Evolutionary conservation across 345 rosid genomes (phyloP).

Genomic region (Eucalyptus erythrocorys): DNA sequence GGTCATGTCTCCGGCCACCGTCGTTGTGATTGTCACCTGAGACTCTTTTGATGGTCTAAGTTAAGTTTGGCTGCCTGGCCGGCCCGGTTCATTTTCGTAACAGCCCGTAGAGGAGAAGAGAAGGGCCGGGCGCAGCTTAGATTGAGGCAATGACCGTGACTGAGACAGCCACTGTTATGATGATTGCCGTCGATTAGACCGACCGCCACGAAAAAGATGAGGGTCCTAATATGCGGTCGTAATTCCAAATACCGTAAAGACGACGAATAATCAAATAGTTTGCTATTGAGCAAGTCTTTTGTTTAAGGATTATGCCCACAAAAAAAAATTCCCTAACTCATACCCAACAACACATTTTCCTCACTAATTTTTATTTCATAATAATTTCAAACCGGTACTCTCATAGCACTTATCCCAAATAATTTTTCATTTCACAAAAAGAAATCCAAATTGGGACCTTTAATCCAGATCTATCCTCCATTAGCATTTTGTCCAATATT

Average conservation of each 20-base stretch:
- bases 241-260: not conserved
- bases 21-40: not conserved
- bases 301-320: not conserved
- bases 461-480: not conserved
- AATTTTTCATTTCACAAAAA: not conserved
- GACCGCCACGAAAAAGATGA: not conserved
- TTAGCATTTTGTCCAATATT: not conserved
- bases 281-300: not conserved
- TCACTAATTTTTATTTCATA: not conserved
- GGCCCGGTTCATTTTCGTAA: not conserved
- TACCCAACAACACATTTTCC: not conserved
- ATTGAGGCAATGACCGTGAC: not conserved
- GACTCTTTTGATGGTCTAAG: not conserved
- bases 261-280: not conserved
- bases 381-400: not conserved
- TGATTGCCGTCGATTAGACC: not conserved
- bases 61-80: not conserved
- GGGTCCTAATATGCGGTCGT: not conserved
- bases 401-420: not conserved
- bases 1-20: not conserved
- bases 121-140: not conserved
- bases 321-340: not conserved
- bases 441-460: not conserved
- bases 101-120: not conserved
- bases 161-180: rapidly evolving